Evolutionary conservation across 2,329 filamentous ascomycete genomes (phyloP).

Genomic region (Pseudogymnoascus sp.): DNA sequence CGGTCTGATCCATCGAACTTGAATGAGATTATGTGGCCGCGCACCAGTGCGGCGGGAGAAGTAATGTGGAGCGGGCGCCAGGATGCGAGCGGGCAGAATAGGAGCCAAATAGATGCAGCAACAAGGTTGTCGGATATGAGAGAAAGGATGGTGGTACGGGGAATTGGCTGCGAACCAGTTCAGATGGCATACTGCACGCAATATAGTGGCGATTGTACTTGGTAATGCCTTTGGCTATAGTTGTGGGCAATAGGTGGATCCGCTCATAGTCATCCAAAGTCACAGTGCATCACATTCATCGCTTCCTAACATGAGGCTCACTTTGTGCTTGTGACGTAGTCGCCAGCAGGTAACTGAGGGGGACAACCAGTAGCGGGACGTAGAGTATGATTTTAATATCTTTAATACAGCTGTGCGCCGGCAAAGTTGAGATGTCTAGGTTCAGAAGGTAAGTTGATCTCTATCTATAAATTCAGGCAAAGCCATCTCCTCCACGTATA

Average conservation of each 20-base stretch:
- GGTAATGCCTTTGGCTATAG: not conserved
- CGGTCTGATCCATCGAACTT: slow-evolving; percentile 70
- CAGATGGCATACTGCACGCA: slow-evolving; percentile 69
- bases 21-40: slow-evolving; percentile 71
- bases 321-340: too few species aligned
- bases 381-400: too few species aligned
- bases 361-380: too few species aligned
- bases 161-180: slow-evolving; percentile 57
- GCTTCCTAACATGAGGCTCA: too few species aligned
- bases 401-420: too few species aligned
- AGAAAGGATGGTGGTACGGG: slow-evolving; percentile 64
- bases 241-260: not conserved
- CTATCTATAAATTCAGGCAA: not conserved
- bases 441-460: not conserved
- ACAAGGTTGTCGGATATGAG: slow-evolving; percentile 68
- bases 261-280: too few species aligned
- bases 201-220: slow-evolving; percentile 27
- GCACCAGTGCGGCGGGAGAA: slow-evolving; percentile 66
- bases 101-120: slow-evolving; percentile 62
- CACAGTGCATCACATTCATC: too few species aligned
- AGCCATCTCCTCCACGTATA: not conserved
- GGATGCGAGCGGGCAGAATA: slow-evolving; percentile 59
- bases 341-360: too few species aligned
- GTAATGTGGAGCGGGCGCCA: slow-evolving; percentile 70
- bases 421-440: too few species aligned